phyloP scores from a whole-genome alignment of 1,284 basidiomycete genomes.

The Rhodotorula sp. region DNA sequence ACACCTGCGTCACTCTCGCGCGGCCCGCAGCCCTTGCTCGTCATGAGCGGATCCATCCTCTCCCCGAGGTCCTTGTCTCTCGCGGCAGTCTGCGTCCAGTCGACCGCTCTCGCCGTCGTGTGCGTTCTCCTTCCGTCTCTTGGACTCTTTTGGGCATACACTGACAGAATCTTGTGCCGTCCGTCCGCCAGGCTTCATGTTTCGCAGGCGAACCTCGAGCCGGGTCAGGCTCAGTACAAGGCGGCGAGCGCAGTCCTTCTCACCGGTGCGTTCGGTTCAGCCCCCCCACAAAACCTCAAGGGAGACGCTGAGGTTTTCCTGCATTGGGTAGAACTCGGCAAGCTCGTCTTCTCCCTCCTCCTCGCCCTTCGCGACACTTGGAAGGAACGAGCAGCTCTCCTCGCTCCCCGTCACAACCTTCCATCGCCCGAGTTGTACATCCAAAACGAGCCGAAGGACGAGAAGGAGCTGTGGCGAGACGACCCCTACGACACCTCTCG shows the following conservation, averaged over 20 bases:
- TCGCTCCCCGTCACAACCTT: constrained; percentile 23
- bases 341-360: constrained; percentile 43
- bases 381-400: constrained; percentile 30
- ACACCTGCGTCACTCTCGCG: too few species aligned
- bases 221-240: constrained; percentile 37
- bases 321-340: constrained; percentile 41
- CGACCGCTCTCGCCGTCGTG: constrained; percentile 42
- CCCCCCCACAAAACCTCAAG: too few species aligned
- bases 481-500: constrained; percentile 24
- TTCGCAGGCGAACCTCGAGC: constrained; percentile 25
- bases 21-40: too few species aligned
- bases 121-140: constrained; percentile 7
- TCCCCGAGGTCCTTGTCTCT: constrained; percentile 21
- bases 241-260: constrained; percentile 44
- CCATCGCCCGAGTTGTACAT: constrained; percentile 36
- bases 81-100: constrained; percentile 40
- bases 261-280: constrained; percentile 22
- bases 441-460: not conserved
- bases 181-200: constrained; percentile 26
- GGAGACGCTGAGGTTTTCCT: not conserved
- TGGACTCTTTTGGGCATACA: too few species aligned
- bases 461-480: constrained; percentile 24
- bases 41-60: constrained; percentile 7
- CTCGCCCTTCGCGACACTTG: constrained; percentile 40
- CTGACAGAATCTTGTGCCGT: constrained; percentile 4